Base-by-base conservation (phyloP, 306 rosid genomes). In the Morella rubra region DNA sequence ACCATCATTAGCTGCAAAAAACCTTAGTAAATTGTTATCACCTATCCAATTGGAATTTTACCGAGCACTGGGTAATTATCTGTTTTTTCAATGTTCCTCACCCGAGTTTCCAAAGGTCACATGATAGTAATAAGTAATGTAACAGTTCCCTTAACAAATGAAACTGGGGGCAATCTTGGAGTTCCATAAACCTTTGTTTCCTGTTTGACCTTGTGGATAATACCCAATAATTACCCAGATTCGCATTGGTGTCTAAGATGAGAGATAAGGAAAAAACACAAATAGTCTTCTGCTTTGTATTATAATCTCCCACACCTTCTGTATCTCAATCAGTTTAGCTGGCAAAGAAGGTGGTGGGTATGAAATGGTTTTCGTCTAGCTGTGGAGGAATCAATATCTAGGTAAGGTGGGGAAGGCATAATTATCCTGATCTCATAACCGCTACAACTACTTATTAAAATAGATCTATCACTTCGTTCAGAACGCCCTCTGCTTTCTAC, bases 311-410 rank as follows among this genome's bases (percentile, higher is more conserved):
- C 1, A 9, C 52, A 0, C 16, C 13, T 14, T 11, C 52, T 47
- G 4, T 49, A 4, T 49, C 52, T 47, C 51, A 2, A 15, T 11
- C 5, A 9, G 56, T 75, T 51, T 66, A n/a, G 75, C 72, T 73
- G 81, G 73, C 54, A 60, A 1, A 14, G 75, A n/a, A 7, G 67
- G 20, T 75, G 84, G 80, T 73, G 58, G 84, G 77, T 65, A 54
- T 13, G 45, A 46, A 77, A 55, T 71, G 85, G 83, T 52, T 52
- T 78, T 62, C 72, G 77, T 82, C 84, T 61, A 58, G 77, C 65
- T 73, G 71, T 74, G 81, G 73, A 37, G 40, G 53, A 76, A 76
- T 86, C 86, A 77, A 55, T 74, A 59, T 82, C 83, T 71, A 49
- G 50, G 27, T 68, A 49, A n/a, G 60, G 49, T 78, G 73, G 41